These are phyloP conservation scores for Boletus holoroseus DNA, from an alignment of 1,284 basidiomycete species.

Conservation along the genomic window DNA sequence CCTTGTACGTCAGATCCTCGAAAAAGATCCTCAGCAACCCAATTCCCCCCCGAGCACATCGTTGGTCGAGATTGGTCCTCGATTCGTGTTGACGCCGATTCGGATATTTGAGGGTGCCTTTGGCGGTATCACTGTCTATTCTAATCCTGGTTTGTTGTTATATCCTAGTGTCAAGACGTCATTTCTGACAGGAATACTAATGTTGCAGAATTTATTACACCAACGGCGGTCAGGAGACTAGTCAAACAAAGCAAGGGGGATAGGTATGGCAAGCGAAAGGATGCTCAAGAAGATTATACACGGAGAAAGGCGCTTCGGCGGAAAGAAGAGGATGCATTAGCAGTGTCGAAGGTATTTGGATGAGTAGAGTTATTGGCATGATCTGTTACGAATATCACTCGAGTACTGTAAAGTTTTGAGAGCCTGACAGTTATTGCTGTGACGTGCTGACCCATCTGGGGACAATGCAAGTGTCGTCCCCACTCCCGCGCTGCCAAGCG, in stretches of 20 bases:
- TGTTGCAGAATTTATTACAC: conserved; percentile 82
- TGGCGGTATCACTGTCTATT: conserved; percentile 91
- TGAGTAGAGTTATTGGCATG: conserved; percentile 35
- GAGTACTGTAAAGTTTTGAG: neutral
- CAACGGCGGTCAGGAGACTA: conserved; percentile 74
- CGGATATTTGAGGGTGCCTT: conserved; percentile 98
- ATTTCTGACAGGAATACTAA: conserved; percentile 6
- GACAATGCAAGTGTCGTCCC: conserved; percentile 20
- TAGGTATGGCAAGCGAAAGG: conserved; percentile 78
- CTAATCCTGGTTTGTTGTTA: conserved; percentile 75
- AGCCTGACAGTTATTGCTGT: neutral
- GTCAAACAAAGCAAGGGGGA: conserved; percentile 69
- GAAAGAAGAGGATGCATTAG: conserved; percentile 75
- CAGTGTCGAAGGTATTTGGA: conserved; percentile 84
- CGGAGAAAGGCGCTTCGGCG: conserved; percentile 63
- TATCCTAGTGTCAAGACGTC: neutral
- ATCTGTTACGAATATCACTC: neutral
- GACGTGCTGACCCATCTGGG: neutral
- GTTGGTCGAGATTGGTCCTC: conserved; percentile 92
- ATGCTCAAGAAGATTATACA: conserved; percentile 64
- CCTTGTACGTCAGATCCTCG: conserved; percentile 52
- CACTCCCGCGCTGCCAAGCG: conserved; percentile 14
- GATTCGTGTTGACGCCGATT: conserved; percentile 96
- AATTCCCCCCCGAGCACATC: conserved; percentile 72
- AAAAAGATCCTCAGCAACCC: conserved; percentile 73